Evolutionary conservation across 768 basidiomycete genomes (phyloP).

Genomic region (Lactarius hengduanensis): DNA sequence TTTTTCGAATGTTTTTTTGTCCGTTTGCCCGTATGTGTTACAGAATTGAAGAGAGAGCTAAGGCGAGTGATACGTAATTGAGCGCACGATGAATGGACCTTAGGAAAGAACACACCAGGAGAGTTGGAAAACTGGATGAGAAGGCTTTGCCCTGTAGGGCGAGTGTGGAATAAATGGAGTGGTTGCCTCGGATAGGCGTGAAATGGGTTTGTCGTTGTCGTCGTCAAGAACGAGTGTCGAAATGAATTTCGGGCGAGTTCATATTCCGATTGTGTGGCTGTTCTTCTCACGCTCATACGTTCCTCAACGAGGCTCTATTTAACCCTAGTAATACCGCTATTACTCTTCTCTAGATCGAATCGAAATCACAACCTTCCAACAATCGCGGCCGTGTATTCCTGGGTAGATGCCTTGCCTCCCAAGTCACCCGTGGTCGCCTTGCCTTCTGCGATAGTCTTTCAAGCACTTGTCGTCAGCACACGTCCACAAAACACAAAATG

Average conservation of each 20-base stretch:
- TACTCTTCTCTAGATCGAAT: slow-evolving; percentile 22
- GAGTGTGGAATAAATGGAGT: slow-evolving; percentile 66
- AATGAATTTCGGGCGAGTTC: slow-evolving; percentile 11
- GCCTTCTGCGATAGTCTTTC: slow-evolving; percentile 94
- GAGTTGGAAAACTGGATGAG: slow-evolving; percentile 44
- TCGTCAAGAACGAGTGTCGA: slow-evolving; percentile 26
- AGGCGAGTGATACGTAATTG: slow-evolving; percentile 6
- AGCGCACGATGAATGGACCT: background rate
- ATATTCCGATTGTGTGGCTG: slow-evolving; percentile 25
- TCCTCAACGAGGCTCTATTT: background rate
- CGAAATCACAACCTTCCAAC: slow-evolving; percentile 57
- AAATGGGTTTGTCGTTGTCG: slow-evolving; percentile 43
- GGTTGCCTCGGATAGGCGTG: slow-evolving; percentile 56
- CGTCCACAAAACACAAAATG: background rate
- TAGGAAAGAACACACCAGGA: slow-evolving; percentile 41
- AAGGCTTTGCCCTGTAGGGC: slow-evolving; percentile 90
- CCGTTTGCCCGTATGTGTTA: slow-evolving; percentile 24
- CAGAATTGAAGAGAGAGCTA: slow-evolving; percentile 21
- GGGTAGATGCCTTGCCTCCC: slow-evolving; percentile 88
- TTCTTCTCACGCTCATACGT: slow-evolving; percentile 26
- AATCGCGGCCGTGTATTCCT: slow-evolving; percentile 87
- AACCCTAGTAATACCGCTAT: background rate
- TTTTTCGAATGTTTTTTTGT: slow-evolving; percentile 45
- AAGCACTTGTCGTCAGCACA: slow-evolving; percentile 9
- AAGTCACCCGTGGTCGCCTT: slow-evolving; percentile 94